Base-by-base conservation (phyloP, 176 grass and related monocot genomes). In the Oropetium thomaeum region DNA sequence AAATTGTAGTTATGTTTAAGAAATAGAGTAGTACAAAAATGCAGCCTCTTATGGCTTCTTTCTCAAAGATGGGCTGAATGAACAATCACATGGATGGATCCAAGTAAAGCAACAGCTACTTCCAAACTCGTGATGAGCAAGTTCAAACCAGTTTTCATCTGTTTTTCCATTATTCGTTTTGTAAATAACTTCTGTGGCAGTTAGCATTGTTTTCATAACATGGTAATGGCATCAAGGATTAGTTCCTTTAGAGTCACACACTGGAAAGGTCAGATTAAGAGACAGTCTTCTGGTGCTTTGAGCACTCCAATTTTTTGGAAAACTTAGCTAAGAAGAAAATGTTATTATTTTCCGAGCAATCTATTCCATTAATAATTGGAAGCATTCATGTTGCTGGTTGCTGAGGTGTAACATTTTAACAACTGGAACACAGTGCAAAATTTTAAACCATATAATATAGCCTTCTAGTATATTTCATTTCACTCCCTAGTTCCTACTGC, bases 311-410 rank as follows among this genome's bases (percentile, higher is more conserved):
- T 26, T 55, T 38, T 57, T 38, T 13, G 47, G 13, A 25, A 30
- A 43, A 40, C 54, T 73, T 25, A 25, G 48, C 51, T 73, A 33
- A 55, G 22, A 73, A 40, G 27, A 62, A 48, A 45, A 75, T 47
- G 16, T 0, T 45, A 75, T 33, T 62, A 62, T 32, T 62, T 75
- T 33, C 5, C 37, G 31, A 55, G 31, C 7, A 44, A 4, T 8
- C 7, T 38, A 4, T 44, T 44, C 19, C 35, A 74, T 30, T 26
- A 12, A 42, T 1, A 29, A 23, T 41, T 73, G 52, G 34, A 58
- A 73, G 35, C 70, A 73, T 10, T 57, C 52, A 39, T 58, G 55
- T 27, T 41, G 10, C n/a, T 73, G 26, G 22, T 58, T 11, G 1
- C 52, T 40, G 23, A 58, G 35, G 10, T 14, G 10, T 23, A 42